phyloP scores from a whole-genome alignment of 371 early-diverging fungal genomes.

The Mortierella sp. region DNA sequence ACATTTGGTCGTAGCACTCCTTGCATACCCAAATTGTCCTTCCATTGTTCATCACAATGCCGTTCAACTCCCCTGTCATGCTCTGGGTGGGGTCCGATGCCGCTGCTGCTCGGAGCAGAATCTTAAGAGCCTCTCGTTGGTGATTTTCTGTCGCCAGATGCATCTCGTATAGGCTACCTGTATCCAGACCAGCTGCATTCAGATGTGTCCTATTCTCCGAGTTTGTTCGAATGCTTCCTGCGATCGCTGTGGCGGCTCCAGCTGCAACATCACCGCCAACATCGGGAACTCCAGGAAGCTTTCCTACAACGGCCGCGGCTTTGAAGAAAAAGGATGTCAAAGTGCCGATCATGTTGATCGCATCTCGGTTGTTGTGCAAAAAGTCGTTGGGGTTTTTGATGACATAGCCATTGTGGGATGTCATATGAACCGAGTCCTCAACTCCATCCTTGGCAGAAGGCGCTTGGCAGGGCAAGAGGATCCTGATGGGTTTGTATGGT shows the following conservation, averaged over 20 bases:
- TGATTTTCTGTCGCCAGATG: slow-evolving; percentile 18
- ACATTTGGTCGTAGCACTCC: slow-evolving; percentile 18
- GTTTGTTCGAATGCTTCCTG: not conserved
- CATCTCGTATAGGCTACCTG: slow-evolving; percentile 6
- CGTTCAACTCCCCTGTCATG: slow-evolving; percentile 23
- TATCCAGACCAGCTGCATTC: slow-evolving; percentile 13
- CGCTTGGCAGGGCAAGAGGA: slow-evolving; percentile 18
- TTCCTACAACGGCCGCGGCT: slow-evolving; percentile 4
- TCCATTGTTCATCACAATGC: slow-evolving; percentile 11
- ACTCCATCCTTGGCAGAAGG: slow-evolving; percentile 4
- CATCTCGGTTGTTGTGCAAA: slow-evolving; percentile 16
- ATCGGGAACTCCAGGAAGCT: not conserved
- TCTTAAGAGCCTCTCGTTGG: slow-evolving; percentile 14
- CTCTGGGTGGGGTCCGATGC: slow-evolving; percentile 18
- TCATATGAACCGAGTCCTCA: slow-evolving; percentile 15
- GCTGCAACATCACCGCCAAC: slow-evolving; percentile 1
- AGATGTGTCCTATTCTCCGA: slow-evolving; percentile 8
- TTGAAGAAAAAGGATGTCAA: not conserved
- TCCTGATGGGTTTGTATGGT: slow-evolving; percentile 12
- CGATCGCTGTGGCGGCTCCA: not conserved
- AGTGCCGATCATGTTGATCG: slow-evolving; percentile 12
- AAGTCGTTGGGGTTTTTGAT: slow-evolving; percentile 22
- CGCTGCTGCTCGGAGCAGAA: slow-evolving; percentile 14
- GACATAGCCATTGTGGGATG: slow-evolving; percentile 16
- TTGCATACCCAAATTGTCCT: slow-evolving; percentile 20